Percentiles rank a stretch among this genome's conserved stretches.
These are phyloP conservation scores for Allantophomopsis cytisporea DNA, from an alignment of 2,329 filamentous ascomycete genomes.

Conservation along the genomic window DNA sequence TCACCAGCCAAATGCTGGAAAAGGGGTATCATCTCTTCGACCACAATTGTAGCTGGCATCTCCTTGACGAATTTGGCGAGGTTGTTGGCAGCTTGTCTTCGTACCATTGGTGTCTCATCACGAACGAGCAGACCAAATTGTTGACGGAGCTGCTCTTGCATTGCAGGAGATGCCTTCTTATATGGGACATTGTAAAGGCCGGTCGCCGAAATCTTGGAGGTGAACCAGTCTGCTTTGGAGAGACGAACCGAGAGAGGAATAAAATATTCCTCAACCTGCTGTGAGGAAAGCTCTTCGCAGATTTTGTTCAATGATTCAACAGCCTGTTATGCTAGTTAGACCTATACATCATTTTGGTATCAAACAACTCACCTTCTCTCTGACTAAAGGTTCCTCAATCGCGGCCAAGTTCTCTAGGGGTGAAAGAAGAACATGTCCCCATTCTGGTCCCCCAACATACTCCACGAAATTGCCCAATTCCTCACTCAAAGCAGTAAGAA, in stretches of 20 bases:
- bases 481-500: constrained; percentile 90
- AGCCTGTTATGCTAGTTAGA: constrained; percentile 41
- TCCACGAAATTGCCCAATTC: constrained; percentile 95
- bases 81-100: constrained; percentile 91
- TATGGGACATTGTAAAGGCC: constrained; percentile 92
- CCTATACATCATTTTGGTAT: neutral
- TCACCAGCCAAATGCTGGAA: constrained; percentile 95
- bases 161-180: constrained; percentile 73
- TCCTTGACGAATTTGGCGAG: constrained; percentile 96
- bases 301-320: constrained; percentile 99
- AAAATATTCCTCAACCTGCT: constrained; percentile 95
- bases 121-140: constrained; percentile 90
- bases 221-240: constrained; percentile 99
- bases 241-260: constrained; percentile 91
- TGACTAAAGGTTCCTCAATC: constrained; percentile 94
- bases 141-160: constrained; percentile 82
- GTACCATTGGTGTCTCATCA: constrained; percentile 98
- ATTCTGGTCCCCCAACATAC: constrained; percentile 89
- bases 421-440: constrained; percentile 90
- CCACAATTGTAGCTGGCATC: constrained; percentile 81
- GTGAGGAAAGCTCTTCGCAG: constrained; percentile 77
- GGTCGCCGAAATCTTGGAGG: constrained; percentile 95
- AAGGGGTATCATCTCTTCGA: constrained; percentile 97
- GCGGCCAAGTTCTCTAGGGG: constrained; percentile 95
- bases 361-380: constrained; percentile 67